Evolutionary conservation across 139 green algal species (phyloP).

Genomic region (Chloropicon primus): DNA sequence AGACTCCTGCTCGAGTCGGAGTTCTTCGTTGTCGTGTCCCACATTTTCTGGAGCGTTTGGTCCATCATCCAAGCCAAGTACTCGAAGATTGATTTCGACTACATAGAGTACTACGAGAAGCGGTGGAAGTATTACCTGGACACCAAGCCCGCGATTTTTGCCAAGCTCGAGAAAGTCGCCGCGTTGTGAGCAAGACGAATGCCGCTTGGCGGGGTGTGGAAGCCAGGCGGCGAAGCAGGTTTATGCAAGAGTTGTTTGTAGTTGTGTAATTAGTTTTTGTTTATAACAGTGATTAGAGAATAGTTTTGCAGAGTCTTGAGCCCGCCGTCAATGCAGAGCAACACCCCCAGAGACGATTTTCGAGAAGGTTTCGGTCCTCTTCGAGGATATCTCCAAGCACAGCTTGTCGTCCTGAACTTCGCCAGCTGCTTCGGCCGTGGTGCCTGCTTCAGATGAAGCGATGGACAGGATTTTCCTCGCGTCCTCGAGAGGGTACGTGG

Average conservation of each 20-base stretch:
- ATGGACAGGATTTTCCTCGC: neutral
- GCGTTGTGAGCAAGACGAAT: too few relatives aligned
- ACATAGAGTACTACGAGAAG: conserved; percentile 47
- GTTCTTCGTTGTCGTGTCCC: conserved; percentile 60
- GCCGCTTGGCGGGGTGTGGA: too few relatives aligned
- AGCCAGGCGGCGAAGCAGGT: too few relatives aligned
- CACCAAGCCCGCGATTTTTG: neutral
- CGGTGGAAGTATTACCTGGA: conserved; percentile 48
- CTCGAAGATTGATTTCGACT: conserved; percentile 53
- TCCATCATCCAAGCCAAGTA: conserved; percentile 47
- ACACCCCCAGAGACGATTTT: too few relatives aligned
- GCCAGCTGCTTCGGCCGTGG: neutral
- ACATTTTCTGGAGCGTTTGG: conserved; percentile 93
- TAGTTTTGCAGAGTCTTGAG: too few relatives aligned
- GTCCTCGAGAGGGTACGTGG: neutral
- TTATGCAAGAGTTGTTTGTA: too few relatives aligned
- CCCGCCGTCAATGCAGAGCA: too few relatives aligned
- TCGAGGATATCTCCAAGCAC: neutral
- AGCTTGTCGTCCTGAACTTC: neutral
- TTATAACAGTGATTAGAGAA: too few relatives aligned
- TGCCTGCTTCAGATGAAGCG: neutral
- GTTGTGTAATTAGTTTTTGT: too few relatives aligned
- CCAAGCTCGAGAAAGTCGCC: neutral
- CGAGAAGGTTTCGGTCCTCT: neutral
- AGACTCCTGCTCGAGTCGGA: conserved; percentile 50